Percentiles rank a stretch among this genome's conserved stretches.
phyloP scores from a whole-genome alignment of 331 rosid genomes.

The Ulmus americana region DNA sequence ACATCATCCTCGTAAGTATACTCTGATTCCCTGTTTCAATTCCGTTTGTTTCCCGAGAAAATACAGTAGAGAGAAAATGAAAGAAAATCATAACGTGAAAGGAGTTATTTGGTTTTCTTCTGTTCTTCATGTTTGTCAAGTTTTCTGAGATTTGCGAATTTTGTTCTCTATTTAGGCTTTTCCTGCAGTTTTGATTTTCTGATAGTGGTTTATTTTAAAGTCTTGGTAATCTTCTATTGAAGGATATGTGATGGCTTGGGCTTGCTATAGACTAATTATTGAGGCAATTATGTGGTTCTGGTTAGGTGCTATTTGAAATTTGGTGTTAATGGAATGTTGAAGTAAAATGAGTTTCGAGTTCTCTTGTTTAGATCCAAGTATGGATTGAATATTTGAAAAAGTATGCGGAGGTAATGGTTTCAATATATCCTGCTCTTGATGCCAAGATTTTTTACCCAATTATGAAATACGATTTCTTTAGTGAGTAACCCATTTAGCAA shows the following conservation, averaged over 20 bases:
- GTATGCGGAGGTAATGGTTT: background rate
- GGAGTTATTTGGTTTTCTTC: background rate
- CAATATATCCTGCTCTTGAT: background rate
- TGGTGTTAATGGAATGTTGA: too few relatives aligned
- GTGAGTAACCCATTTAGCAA: background rate
- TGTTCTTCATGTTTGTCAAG: background rate
- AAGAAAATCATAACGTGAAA: background rate
- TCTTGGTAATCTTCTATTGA: too few relatives aligned
- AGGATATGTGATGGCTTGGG: too few relatives aligned
- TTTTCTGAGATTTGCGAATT: background rate
- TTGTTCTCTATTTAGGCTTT: background rate
- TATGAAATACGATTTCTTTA: background rate
- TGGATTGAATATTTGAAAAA: background rate
- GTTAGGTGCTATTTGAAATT: too few relatives aligned
- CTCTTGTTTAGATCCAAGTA: background rate
- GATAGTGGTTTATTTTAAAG: too few relatives aligned
- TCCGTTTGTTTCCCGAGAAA: conserved; percentile 14
- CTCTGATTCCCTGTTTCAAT: background rate
- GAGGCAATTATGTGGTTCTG: too few relatives aligned
- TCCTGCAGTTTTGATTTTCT: background rate
- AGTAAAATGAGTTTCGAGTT: background rate
- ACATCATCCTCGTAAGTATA: conserved; percentile 50
- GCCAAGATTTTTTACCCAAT: background rate
- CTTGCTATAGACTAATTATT: too few relatives aligned
- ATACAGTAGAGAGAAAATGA: background rate